Conservation (phyloP, 805 yeast genomes). For the Nakazawaea peltata region DNA sequence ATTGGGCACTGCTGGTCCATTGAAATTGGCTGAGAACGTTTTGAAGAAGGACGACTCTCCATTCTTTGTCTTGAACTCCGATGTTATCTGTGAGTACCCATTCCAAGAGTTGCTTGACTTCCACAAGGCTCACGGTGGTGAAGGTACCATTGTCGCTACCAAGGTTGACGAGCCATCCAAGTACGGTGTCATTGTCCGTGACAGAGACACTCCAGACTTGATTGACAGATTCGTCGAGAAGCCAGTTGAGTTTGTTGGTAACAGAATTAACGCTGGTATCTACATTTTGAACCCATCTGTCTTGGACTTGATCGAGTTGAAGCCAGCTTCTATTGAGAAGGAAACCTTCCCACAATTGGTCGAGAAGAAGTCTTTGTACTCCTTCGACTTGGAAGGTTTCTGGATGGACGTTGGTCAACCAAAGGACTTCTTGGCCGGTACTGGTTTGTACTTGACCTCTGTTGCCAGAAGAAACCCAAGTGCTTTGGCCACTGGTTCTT, state of each 20-base stretch:
- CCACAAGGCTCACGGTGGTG: constrained; percentile 95
- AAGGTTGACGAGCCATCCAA: constrained; percentile 99
- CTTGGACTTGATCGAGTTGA: constrained; percentile 91
- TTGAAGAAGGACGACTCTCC: constrained; percentile 94
- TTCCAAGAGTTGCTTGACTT: constrained; percentile 84
- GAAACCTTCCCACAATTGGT: constrained; percentile 98
- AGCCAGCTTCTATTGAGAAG: constrained; percentile 98
- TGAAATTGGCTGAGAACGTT: constrained; percentile 91
- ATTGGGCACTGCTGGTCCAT: constrained; percentile 98
- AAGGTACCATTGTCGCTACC: constrained; percentile 98
- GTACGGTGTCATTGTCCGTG: constrained; percentile 99
- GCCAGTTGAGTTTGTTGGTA: constrained; percentile 99
- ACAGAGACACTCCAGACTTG: constrained; percentile 88
- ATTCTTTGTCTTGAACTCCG: constrained; percentile 95
- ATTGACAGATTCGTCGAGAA: constrained; percentile 98
- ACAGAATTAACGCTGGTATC: constrained; percentile 99
- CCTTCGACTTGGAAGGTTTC: constrained; percentile 97
- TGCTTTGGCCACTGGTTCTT: constrained; percentile 50
- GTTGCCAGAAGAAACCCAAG: constrained; percentile 74
- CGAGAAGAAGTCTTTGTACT: constrained; percentile 79
- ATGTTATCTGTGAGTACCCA: constrained; percentile 98
- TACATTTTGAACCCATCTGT: constrained; percentile 97
- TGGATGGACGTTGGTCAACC: constrained; percentile 99
- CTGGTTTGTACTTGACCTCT: constrained; percentile 84
- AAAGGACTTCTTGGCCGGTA: constrained; percentile 97